Percentiles rank a stretch among this genome's conserved stretches.
phyloP scores from a whole-genome alignment of 225 moss, liverwort and hornwort species.

The Antitrichia curtipendula region DNA sequence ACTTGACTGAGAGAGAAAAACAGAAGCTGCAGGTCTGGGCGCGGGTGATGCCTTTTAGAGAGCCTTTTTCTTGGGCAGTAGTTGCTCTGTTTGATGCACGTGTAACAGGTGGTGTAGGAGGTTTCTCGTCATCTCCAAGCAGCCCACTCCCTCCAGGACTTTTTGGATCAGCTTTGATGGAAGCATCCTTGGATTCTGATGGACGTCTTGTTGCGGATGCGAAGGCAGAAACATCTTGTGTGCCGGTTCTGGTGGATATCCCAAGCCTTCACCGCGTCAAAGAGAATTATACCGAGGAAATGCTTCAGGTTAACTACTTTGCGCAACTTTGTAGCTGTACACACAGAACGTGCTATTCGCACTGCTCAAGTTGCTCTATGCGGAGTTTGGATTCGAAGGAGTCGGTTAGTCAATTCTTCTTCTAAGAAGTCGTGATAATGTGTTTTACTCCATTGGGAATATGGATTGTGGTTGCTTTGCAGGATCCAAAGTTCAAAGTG shows the following conservation, averaged over 20 bases:
- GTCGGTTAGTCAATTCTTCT: background rate
- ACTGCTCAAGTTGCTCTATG: background rate
- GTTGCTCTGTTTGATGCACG: constrained; percentile 86
- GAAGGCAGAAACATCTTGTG: constrained; percentile 49
- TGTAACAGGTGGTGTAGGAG: constrained; percentile 77
- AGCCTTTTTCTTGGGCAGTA: constrained; percentile 90
- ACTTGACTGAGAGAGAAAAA: constrained; percentile 89
- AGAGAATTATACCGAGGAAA: constrained; percentile 90
- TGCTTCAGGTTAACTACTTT: constrained; percentile 51
- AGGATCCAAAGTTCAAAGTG: constrained; percentile 85
- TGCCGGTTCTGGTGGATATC: constrained; percentile 80
- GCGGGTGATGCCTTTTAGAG: constrained; percentile 91
- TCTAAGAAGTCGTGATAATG: background rate
- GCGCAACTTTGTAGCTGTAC: background rate
- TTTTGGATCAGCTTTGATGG: constrained; percentile 57
- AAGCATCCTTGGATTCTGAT: constrained; percentile 53
- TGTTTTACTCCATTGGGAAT: background rate
- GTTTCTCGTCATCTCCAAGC: constrained; percentile 88
- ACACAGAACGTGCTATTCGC: background rate
- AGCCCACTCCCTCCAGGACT: constrained; percentile 79
- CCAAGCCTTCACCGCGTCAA: constrained; percentile 83
- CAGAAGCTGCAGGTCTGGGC: constrained; percentile 97
- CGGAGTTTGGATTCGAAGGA: background rate
- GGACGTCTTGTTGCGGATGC: constrained; percentile 42
- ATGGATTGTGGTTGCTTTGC: background rate